phyloP scores from a whole-genome alignment of 306 rosid species.

The Luffa acutangula region DNA sequence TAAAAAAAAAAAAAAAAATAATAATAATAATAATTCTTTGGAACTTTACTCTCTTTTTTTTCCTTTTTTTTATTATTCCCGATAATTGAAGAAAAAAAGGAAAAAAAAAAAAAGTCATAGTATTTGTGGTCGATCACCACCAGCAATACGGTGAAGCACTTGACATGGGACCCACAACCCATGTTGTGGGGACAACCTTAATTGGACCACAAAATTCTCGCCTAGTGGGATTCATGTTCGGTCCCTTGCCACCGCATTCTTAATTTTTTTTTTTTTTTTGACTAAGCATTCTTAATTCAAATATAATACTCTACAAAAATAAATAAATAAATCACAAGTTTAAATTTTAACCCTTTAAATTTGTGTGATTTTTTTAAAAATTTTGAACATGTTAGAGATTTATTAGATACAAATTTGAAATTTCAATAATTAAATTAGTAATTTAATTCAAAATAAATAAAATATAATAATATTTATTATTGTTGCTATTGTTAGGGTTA shows the following conservation, averaged over 20 bases:
- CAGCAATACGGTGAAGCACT: neutral
- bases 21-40: neutral
- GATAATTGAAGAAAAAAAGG: neutral
- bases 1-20: too few species aligned
- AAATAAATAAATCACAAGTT: too few species aligned
- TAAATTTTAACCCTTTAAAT: too few species aligned
- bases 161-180: neutral
- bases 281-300: too few species aligned
- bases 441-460: too few species aligned
- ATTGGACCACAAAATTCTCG: neutral
- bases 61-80: neutral
- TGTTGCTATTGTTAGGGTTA: neutral
- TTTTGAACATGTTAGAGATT: too few species aligned
- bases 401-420: too few species aligned
- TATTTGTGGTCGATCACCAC: neutral
- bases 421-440: too few species aligned
- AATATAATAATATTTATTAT: neutral
- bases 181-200: slow-evolving; percentile 2
- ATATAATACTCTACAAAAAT: too few species aligned
- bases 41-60: neutral
- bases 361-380: too few species aligned
- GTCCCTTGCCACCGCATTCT: neutral
- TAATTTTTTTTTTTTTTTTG: too few species aligned
- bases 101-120: neutral
- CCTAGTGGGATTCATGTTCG: slow-evolving; percentile 6